These are phyloP conservation scores for Penicillium daleae DNA, from an alignment of 495 filamentous ascomycete species.

Conservation along the genomic window DNA sequence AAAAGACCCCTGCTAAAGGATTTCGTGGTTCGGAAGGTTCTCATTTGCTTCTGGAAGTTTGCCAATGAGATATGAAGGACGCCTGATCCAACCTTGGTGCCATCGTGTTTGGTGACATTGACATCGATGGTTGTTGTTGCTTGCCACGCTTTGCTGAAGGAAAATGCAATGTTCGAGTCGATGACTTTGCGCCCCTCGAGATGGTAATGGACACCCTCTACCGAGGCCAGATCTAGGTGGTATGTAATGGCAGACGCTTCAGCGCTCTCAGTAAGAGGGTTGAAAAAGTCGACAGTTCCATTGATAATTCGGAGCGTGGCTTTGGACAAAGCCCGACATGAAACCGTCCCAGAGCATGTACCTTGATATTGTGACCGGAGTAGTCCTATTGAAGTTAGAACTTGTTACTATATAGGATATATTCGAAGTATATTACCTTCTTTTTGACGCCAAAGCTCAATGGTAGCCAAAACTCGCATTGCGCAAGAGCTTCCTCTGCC, in stretches of 20 bases:
- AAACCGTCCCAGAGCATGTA: background rate
- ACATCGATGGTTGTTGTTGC: slow-evolving; percentile 67
- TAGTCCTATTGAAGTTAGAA: background rate
- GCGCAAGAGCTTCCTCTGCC: background rate
- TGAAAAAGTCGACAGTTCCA: background rate
- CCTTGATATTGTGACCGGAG: background rate
- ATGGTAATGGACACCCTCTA: slow-evolving; percentile 53
- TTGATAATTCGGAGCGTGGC: background rate
- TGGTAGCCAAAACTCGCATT: background rate
- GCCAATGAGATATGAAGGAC: slow-evolving; percentile 59
- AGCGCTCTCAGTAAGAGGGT: background rate
- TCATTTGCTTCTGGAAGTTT: slow-evolving; percentile 62
- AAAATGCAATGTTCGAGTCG: slow-evolving; percentile 60
- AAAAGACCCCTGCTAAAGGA: background rate
- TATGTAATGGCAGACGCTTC: slow-evolving; percentile 39
- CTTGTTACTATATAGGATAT: background rate
- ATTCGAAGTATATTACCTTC: background rate
- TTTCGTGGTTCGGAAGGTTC: slow-evolving; percentile 47
- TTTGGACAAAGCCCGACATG: background rate
- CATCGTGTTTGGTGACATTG: slow-evolving; percentile 44
- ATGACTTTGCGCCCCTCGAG: slow-evolving; percentile 68
- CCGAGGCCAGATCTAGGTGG: slow-evolving; percentile 60
- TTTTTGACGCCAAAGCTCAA: background rate
- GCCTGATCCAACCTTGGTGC: slow-evolving; percentile 57
- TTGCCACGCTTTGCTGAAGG: slow-evolving; percentile 57